Evolutionary conservation across 2,329 filamentous ascomycete species (phyloP).

Genomic region (Ascochyta lentis): DNA sequence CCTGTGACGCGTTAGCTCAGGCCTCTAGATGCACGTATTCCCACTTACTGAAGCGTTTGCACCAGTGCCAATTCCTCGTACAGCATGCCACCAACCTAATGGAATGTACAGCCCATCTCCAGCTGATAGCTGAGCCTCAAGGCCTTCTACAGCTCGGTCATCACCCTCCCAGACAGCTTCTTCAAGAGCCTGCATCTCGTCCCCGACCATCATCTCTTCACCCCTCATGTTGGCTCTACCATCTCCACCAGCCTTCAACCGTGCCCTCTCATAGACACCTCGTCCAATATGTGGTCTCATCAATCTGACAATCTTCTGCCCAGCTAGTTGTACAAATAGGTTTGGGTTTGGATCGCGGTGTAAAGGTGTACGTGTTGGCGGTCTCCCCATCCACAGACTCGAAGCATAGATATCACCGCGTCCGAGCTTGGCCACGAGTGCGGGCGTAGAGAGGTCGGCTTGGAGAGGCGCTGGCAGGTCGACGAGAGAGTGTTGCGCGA

Average conservation of each 20-base stretch:
- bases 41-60: conserved; percentile 63
- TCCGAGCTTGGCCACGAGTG: conserved; percentile 67
- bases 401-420: conserved; percentile 86
- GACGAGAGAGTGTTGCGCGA: conserved; percentile 79
- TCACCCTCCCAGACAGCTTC: conserved; percentile 70
- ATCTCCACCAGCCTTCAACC: conserved; percentile 50
- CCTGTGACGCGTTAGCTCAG: conserved; percentile 49
- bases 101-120: conserved; percentile 82
- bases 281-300: conserved; percentile 70
- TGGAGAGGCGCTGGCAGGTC: conserved; percentile 70
- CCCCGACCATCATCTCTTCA: conserved; percentile 89
- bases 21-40: background rate
- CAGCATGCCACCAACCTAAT: conserved; percentile 85
- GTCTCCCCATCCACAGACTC: conserved; percentile 86
- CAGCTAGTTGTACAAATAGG: conserved; percentile 81
- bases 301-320: conserved; percentile 75
- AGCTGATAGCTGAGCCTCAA: conserved; percentile 58
- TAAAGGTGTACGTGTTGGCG: conserved; percentile 87
- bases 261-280: conserved; percentile 65
- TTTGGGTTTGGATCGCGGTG: conserved; percentile 96
- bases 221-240: conserved; percentile 66
- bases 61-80: conserved; percentile 67
- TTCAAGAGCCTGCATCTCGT: conserved; percentile 71
- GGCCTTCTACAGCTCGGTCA: conserved; percentile 25
- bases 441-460: conserved; percentile 71